Evolutionary conservation across 306 rosid genomes (phyloP), one percentile per base, ranked within the genome.

Genomic region (Prunus mongolica): DNA sequence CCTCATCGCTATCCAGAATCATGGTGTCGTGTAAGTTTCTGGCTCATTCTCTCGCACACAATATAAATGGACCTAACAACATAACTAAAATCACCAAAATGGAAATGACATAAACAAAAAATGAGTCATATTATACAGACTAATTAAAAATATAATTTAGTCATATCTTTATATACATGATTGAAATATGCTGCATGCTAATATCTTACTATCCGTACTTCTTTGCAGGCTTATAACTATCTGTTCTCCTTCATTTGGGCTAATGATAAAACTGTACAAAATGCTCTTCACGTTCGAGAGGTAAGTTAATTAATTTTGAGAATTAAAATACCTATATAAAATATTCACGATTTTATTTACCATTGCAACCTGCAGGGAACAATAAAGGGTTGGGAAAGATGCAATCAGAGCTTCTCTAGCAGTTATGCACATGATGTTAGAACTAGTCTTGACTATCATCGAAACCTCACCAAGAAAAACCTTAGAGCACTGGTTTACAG

Each of bases 311-410:
- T 34, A 8, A 34, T 70, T 15, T 1, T 16, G 1, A 60, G 30
- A 82, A 25, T 47, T 3, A 47, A 16, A 47, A 11, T 47, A 47
- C 14, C 16, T 47, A 47, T 13, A 47, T 58, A 9, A 24, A 34
- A 10, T 12, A 20, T 10, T 5, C 38, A 34, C 8, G 38, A 34
- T 34, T 58, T 20, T 62, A 13, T 14, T 60, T 60, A 27, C 8
- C 15, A 27, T 6, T 19, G 0, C n/a, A 65, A 32, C 19, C 32
- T 8, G n/a, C 51, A 84, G 87, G 87, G 87, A 25, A 84, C 60
- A 19, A 68, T 72, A 61, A 12, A 12, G 19, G 38, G 46, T 20
- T 84, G 84, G 84, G 28, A 32, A 14, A 84, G 76, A 57, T 80
- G 87, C 65, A 84, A 73, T 24, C n/a, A 6, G 32, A 79, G 67